Evolutionary conservation across 2,329 filamentous ascomycete genomes (phyloP).

Genomic region (Ascochyta lentis): DNA sequence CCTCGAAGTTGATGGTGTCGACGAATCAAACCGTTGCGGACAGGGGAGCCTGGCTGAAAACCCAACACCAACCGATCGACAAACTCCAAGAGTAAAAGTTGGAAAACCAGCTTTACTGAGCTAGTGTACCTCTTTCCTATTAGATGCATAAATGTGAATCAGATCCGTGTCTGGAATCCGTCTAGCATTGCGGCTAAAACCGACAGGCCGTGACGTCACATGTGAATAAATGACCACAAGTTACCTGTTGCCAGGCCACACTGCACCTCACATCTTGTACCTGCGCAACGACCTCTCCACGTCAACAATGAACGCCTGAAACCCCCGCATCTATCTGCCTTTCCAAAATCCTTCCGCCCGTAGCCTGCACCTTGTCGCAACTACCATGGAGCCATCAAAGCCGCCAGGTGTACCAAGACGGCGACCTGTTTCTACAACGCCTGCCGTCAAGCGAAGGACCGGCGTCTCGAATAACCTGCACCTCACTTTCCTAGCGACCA

Average conservation of each 20-base stretch:
- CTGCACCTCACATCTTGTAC: conserved; percentile 4
- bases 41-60: not conserved
- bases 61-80: conserved; percentile 8
- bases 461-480: conserved; percentile 9
- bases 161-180: not conserved
- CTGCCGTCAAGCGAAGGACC: conserved; percentile 7
- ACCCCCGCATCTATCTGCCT: not conserved
- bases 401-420: conserved; percentile 5
- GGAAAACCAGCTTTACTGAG: not conserved
- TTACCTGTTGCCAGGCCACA: not conserved
- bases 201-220: conserved; percentile 11
- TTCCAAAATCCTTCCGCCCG: not conserved
- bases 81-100: not conserved
- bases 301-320: conserved; percentile 9
- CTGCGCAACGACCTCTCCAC: conserved; percentile 3
- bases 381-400: conserved; percentile 7
- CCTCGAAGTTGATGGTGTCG: not conserved
- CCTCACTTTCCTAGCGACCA: conserved; percentile 5
- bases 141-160: conserved; percentile 1
- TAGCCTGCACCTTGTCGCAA: not conserved
- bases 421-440: conserved; percentile 2
- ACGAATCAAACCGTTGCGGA: conserved; percentile 9
- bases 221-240: conserved; percentile 10
- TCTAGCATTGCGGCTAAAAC: conserved; percentile 4
- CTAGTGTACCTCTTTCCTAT: not conserved